phyloP scores from a whole-genome alignment of 345 rosid genomes.

The Eucalyptus regnans region DNA sequence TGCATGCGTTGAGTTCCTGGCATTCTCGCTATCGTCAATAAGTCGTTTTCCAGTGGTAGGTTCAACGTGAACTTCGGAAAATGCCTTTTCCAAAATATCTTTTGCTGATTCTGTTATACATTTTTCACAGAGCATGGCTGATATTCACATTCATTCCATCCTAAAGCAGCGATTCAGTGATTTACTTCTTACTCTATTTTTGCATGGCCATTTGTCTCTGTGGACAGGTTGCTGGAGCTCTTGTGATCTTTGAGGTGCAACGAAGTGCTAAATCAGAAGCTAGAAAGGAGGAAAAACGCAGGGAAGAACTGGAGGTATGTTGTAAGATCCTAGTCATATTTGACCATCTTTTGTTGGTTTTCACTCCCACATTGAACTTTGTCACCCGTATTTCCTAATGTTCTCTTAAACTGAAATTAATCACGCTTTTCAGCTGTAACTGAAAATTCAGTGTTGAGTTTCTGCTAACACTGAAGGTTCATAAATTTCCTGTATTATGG shows the following conservation, averaged over 20 bases:
- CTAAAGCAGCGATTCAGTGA: not conserved
- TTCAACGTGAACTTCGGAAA: not conserved
- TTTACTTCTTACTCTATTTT: not conserved
- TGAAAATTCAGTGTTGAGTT: not conserved
- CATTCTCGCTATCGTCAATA: not conserved
- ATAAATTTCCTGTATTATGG: not conserved
- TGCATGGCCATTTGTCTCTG: not conserved
- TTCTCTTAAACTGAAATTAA: not conserved
- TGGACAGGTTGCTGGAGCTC: conserved; percentile 72
- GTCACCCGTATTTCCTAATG: not conserved
- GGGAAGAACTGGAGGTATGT: conserved; percentile 62
- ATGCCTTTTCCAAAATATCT: not conserved
- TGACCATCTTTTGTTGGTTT: not conserved
- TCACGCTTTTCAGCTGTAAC: not conserved
- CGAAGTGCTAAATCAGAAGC: conserved; percentile 89
- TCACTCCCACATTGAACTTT: not conserved
- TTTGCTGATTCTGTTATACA: not conserved
- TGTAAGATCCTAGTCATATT: not conserved
- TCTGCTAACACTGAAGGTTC: not conserved
- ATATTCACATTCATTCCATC: not conserved
- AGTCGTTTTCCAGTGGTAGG: not conserved
- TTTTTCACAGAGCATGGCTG: not conserved
- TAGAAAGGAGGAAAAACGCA: conserved; percentile 67
- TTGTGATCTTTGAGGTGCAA: conserved; percentile 78
- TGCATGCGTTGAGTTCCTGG: not conserved